Evolutionary conservation across 305 asterid species (phyloP).

Genomic region (Salvia sclarea): DNA sequence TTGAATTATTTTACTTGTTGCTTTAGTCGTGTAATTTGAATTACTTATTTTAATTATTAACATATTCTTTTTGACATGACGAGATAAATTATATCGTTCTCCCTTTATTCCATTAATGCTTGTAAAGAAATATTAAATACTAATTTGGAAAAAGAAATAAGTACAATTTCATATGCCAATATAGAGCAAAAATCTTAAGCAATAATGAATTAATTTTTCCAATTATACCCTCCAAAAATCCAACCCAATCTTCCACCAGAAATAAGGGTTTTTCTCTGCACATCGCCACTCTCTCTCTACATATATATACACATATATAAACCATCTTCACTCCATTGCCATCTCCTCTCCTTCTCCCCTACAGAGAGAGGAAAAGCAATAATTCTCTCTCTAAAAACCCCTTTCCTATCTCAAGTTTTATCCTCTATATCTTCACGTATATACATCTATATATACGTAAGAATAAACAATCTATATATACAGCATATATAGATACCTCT

Average conservation of each 20-base stretch:
- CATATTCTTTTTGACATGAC: too few relatives aligned
- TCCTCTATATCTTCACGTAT: slow-evolving; percentile 24
- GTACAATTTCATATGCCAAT: neutral
- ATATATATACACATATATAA: slow-evolving; percentile 10
- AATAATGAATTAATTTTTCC: slow-evolving; percentile 11
- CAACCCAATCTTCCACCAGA: slow-evolving; percentile 19
- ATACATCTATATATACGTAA: slow-evolving; percentile 33
- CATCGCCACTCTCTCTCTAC: slow-evolving; percentile 1
- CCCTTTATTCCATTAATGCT: too few relatives aligned
- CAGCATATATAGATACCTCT: slow-evolving; percentile 14
- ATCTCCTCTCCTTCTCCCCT: slow-evolving; percentile 38
- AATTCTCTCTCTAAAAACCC: slow-evolving; percentile 39
- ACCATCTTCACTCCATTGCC: slow-evolving; percentile 1
- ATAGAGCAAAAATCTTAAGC: neutral
- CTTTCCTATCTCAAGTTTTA: slow-evolving; percentile 1
- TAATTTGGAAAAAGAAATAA: neutral
- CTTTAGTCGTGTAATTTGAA: too few relatives aligned
- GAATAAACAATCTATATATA: slow-evolving; percentile 16
- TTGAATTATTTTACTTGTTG: too few relatives aligned
- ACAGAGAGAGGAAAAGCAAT: slow-evolving; percentile 52
- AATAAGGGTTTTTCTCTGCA: slow-evolving; percentile 37
- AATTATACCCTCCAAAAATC: slow-evolving; percentile 17
- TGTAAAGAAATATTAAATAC: too few relatives aligned
- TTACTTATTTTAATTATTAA: too few relatives aligned
- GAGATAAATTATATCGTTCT: too few relatives aligned